phyloP scores from a whole-genome alignment of 805 yeast species.

The Schizosaccharomyces pombe region ASM294v3 CU329670.1:2715001-2715500 shows the following conservation, averaged over 20 bases:
- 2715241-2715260: conserved; percentile 50
- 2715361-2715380: conserved; percentile 95
- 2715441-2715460: conserved; percentile 73
- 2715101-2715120: conserved; percentile 16
- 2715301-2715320: conserved; percentile 93
- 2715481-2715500: conserved; percentile 60
- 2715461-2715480: conserved; percentile 59
- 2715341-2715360: conserved; percentile 77
- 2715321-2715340: conserved; percentile 96
- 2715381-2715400: conserved; percentile 92
- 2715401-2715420: conserved; percentile 85
- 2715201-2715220: neutral
- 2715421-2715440: conserved; percentile 99
- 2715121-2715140: conserved; percentile 1
- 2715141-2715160: conserved; percentile 6
- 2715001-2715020: conserved; percentile 66
- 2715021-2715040: conserved; percentile 76
- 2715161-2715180: conserved; percentile 1
- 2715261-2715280: conserved; percentile 82
- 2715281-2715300: conserved; percentile 91
- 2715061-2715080: conserved; percentile 19
- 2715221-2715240: conserved; percentile 19
- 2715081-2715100: conserved; percentile 56
- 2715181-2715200: neutral
- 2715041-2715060: conserved; percentile 22